Base-by-base conservation (phyloP, 176 grass and related monocot species). In the Thalia dealbata region DNA sequence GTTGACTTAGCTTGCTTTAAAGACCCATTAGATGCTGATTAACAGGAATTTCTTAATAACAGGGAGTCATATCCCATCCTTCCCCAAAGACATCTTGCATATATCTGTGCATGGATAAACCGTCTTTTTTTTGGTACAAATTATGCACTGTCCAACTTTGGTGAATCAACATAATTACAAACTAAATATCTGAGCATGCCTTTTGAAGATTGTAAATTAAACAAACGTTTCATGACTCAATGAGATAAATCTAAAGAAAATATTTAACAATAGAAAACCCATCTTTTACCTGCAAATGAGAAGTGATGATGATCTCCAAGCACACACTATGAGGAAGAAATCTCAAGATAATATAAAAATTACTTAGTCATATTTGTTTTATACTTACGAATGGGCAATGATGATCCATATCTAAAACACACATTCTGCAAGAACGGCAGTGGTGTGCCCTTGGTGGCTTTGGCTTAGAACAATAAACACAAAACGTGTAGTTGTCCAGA, bases 371-470 rank as follows among this genome's bases (percentile, higher is more conserved):
- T 9, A 28, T 63, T 63, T 5, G 3, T 28, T 63, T 52, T 14
- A 24, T 54, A 90, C 95, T 88, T 91, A 99, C 95, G 88, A 99
- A 99, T 76, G 95, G 95, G 79, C 95, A 99, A 74, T 99, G 95
- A 81, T 99, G 95, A 82, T 99, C 95, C 95, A 99, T 99, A 75
- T 99, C 90, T 71, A 93, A 52, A 51, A 99, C 85, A 50, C 95
- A 99, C 82, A 84, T 93, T 90, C 85, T 91, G 78, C 95, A 99
- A 32, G 95, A 99, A 82, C 95, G 87, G 72, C 95, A 99, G 71
- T 93, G 95, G 79, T 99, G 90, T 82, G 95, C 87, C 79, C 90
- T 88, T 64, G 85, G 90, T 19, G 95, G 85, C 73, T 99, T 99
- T 41, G 95, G 95, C 85, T 80, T 99, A 64, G 66, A 78, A 78